A percentile compares a stretch with the other conserved stretches of the same genome.
Evolutionary conservation across 148 eudicot genomes (phyloP).

Genomic region (Rhododendron henanense): DNA sequence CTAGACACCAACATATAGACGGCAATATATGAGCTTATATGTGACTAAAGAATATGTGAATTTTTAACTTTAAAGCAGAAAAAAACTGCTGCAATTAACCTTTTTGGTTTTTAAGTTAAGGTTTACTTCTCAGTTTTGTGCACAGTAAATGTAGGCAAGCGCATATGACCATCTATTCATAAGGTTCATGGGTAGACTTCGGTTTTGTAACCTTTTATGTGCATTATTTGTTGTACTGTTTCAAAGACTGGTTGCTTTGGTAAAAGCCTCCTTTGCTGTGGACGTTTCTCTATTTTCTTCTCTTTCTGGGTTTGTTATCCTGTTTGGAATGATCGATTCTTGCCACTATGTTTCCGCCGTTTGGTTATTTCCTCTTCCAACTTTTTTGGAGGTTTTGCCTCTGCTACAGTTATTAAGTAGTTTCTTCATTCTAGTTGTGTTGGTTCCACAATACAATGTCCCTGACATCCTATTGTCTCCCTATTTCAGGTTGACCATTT

Average conservation of each 20-base stretch:
- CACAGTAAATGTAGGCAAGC: neutral
- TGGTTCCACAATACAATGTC: neutral
- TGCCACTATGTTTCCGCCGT: neutral
- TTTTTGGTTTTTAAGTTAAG: neutral
- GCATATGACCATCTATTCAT: neutral
- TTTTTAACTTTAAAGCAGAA: neutral
- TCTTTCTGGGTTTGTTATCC: slow-evolving; percentile 1
- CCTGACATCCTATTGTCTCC: slow-evolving; percentile 7
- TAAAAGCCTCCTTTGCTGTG: neutral
- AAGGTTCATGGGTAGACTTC: neutral
- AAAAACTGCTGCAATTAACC: neutral
- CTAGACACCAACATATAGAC: neutral
- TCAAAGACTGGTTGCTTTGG: neutral
- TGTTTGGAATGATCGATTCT: neutral
- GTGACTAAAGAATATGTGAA: neutral
- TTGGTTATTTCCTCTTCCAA: neutral
- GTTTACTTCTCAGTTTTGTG: neutral
- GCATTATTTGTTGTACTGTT: neutral
- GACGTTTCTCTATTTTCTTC: neutral
- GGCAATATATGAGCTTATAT: neutral
- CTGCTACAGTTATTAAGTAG: neutral
- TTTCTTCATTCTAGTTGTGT: neutral
- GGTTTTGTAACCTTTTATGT: neutral
- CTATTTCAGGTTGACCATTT: slow-evolving; percentile 80
- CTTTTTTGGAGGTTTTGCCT: neutral